phyloP scores from a whole-genome alignment of 1,284 basidiomycete genomes.

The Grifola frondosa region DNA sequence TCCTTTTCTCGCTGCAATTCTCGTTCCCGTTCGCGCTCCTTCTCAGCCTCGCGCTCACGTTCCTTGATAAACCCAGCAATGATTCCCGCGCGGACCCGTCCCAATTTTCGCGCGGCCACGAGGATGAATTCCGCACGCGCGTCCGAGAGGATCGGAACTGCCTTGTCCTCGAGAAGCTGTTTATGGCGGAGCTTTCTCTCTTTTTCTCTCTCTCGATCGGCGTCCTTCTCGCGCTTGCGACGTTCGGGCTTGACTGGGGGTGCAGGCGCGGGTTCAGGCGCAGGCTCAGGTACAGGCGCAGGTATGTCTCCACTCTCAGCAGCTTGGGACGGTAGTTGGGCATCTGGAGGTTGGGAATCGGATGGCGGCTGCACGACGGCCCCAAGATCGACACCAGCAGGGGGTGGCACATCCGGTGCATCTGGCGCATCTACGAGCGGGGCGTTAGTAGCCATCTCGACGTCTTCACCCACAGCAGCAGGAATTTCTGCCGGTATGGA shows the following conservation, averaged over 20 bases:
- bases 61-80: slow-evolving; percentile 38
- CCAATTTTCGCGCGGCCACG: slow-evolving; percentile 56
- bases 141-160: slow-evolving; percentile 42
- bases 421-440: too few species aligned
- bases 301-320: neutral
- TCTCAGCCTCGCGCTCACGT: slow-evolving; percentile 21
- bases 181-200: slow-evolving; percentile 5
- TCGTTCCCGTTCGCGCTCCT: too few species aligned
- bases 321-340: neutral
- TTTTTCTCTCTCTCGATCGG: slow-evolving; percentile 10
- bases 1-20: slow-evolving; percentile 1
- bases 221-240: slow-evolving; percentile 8
- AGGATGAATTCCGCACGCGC: slow-evolving; percentile 61
- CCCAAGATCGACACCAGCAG: too few species aligned
- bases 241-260: neutral
- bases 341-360: neutral
- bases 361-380: too few species aligned
- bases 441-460: too few species aligned
- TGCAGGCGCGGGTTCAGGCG: slow-evolving; percentile 3
- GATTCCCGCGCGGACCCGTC: slow-evolving; percentile 48
- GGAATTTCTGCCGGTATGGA: too few species aligned
- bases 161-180: slow-evolving; percentile 1
- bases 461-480: too few species aligned
- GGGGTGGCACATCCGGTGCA: neutral
- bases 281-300: neutral